A percentile compares a stretch with the other conserved stretches of the same genome.
These are phyloP conservation scores for Colletotrichum sp. DNA, from an alignment of 2,329 filamentous ascomycete species.

Conservation along the genomic window DNA sequence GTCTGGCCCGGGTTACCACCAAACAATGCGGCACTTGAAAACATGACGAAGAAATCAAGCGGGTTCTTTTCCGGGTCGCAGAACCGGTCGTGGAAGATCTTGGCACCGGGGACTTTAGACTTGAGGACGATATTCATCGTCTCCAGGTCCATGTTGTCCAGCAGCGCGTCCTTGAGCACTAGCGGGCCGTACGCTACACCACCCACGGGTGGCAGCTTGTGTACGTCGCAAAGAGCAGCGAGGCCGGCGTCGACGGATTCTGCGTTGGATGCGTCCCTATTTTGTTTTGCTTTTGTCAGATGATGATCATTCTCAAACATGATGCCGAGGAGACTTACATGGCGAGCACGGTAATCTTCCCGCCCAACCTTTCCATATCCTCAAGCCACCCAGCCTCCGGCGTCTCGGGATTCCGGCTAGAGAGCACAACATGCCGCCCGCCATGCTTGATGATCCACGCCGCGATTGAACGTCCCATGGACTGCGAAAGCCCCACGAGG, in stretches of 20 bases:
- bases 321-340: conserved; percentile 12
- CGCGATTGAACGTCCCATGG: conserved; percentile 35
- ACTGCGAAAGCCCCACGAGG: conserved; percentile 32
- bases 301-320: conserved; percentile 18
- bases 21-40: conserved; percentile 32
- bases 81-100: conserved; percentile 34
- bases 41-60: conserved; percentile 41
- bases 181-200: conserved; percentile 50
- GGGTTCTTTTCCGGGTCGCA: not conserved
- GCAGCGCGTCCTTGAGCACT: conserved; percentile 41
- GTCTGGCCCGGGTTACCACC: conserved; percentile 39
- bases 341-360: not conserved
- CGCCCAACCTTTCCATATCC: not conserved
- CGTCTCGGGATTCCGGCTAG: conserved; percentile 36
- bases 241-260: conserved; percentile 21
- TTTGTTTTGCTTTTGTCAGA: not conserved
- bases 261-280: not conserved
- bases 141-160: conserved; percentile 31
- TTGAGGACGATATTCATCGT: conserved; percentile 26
- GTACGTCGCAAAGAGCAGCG: conserved; percentile 4
- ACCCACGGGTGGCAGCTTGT: conserved; percentile 34
- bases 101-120: conserved; percentile 38
- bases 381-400: not conserved
- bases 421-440: conserved; percentile 35
- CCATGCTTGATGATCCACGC: conserved; percentile 38